phyloP scores from a whole-genome alignment of 2,329 filamentous ascomycete genomes.

The Harringtonia lauricola region DNA sequence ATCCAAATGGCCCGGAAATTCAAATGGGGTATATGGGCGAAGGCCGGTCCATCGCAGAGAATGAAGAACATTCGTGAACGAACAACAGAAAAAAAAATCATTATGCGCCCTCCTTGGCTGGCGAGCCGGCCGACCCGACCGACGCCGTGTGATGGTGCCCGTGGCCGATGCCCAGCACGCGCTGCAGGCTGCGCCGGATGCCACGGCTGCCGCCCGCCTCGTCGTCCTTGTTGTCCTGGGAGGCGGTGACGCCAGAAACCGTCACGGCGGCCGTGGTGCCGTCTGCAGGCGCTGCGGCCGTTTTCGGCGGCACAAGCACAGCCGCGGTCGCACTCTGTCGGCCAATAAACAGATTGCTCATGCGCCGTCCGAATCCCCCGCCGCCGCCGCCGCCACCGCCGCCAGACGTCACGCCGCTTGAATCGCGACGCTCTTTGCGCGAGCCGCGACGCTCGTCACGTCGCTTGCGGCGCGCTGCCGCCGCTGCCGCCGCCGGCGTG shows the following conservation, averaged over 20 bases:
- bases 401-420: not conserved
- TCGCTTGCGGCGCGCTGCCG: not conserved
- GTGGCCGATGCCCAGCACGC: conserved; percentile 22
- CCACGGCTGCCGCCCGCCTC: conserved; percentile 14
- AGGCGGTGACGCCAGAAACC: not conserved
- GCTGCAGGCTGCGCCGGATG: conserved; percentile 22
- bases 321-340: not conserved
- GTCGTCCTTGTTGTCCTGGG: conserved; percentile 5
- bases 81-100: too few relatives aligned
- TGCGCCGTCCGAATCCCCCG: conserved; percentile 7
- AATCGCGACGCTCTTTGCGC: conserved; percentile 2
- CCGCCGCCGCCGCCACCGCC: too few relatives aligned
- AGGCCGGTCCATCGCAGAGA: too few relatives aligned
- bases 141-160: not conserved
- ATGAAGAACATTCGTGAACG: too few relatives aligned
- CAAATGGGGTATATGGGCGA: too few relatives aligned
- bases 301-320: not conserved
- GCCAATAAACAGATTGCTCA: conserved; percentile 8
- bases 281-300: not conserved
- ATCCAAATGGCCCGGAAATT: too few relatives aligned
- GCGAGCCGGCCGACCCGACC: not conserved
- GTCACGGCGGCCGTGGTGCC: not conserved
- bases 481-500: not conserved
- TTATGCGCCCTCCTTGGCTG: not conserved
- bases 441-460: not conserved